Percentiles rank a stretch among this genome's conserved stretches.
phyloP scores from a whole-genome alignment of 2,329 filamentous ascomycete genomes.

The Dactylonectria estremocensis region DNA sequence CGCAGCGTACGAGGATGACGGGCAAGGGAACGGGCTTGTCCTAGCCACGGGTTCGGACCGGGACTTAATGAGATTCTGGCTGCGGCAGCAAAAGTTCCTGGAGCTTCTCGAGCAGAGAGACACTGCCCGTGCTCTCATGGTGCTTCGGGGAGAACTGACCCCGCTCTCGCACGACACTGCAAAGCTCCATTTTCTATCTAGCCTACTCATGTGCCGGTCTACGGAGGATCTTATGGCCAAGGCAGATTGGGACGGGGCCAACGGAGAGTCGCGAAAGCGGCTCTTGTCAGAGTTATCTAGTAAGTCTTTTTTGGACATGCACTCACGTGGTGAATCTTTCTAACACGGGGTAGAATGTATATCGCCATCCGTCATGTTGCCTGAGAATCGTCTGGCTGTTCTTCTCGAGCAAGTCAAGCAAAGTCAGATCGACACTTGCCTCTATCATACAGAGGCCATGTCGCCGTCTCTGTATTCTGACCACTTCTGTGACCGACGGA shows the following conservation, averaged over 20 bases:
- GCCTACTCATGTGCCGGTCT: slow-evolving; percentile 89
- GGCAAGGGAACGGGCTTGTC: slow-evolving; percentile 73
- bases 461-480: slow-evolving; percentile 91
- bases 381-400: slow-evolving; percentile 87
- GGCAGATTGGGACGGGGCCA: slow-evolving; percentile 88
- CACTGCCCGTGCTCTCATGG: slow-evolving; percentile 80
- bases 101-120: slow-evolving; percentile 88
- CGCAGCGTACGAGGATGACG: slow-evolving; percentile 55
- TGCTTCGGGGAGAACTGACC: slow-evolving; percentile 90
- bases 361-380: slow-evolving; percentile 96
- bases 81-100: slow-evolving; percentile 95
- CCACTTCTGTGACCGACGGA: slow-evolving; percentile 83
- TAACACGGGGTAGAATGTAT: slow-evolving; percentile 76
- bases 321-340: not conserved
- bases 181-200: slow-evolving; percentile 87
- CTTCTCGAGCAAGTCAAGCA: slow-evolving; percentile 88
- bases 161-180: slow-evolving; percentile 85
- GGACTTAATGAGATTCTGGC: slow-evolving; percentile 86
- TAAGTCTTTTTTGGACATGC: slow-evolving; percentile 59
- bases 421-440: slow-evolving; percentile 84
- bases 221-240: slow-evolving; percentile 82
- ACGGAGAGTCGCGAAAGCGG: slow-evolving; percentile 79
- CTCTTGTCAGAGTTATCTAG: slow-evolving; percentile 88
- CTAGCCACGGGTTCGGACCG: slow-evolving; percentile 83
- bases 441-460: slow-evolving; percentile 87